Percentiles rank a stretch among this genome's conserved stretches.
phyloP scores from a whole-genome alignment of 371 early-diverging fungal genomes.

The Apophysomyces sp. region DNA sequence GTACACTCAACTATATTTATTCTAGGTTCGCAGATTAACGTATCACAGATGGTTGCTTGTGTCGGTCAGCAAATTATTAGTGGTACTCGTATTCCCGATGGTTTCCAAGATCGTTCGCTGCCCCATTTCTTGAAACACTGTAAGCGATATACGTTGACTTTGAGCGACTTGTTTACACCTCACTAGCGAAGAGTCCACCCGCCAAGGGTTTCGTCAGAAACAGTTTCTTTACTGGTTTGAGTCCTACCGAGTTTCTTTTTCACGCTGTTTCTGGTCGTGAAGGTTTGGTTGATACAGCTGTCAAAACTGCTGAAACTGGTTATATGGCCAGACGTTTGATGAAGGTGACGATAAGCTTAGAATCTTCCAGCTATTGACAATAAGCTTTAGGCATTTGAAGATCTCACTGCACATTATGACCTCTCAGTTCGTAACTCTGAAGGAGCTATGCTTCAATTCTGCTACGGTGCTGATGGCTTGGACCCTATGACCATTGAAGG shows the following conservation, averaged over 20 bases:
- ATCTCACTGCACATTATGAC: constrained; percentile 95
- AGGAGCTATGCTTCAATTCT: constrained; percentile 95
- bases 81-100: constrained; percentile 96
- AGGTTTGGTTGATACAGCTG: constrained; percentile 99
- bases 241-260: constrained; percentile 98
- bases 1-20: neutral
- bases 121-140: constrained; percentile 95
- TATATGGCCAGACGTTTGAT: constrained; percentile 99
- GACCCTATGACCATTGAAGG: constrained; percentile 98
- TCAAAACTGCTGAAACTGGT: constrained; percentile 99
- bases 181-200: constrained; percentile 78
- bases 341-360: constrained; percentile 57
- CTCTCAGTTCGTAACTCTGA: constrained; percentile 93
- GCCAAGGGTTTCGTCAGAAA: constrained; percentile 98
- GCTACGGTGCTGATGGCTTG: constrained; percentile 98
- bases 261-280: constrained; percentile 99
- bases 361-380: neutral
- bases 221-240: constrained; percentile 96
- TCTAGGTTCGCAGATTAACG: constrained; percentile 94
- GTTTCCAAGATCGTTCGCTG: constrained; percentile 95
- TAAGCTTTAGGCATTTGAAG: constrained; percentile 82
- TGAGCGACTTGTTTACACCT: neutral
- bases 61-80: constrained; percentile 99
- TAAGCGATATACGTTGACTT: constrained; percentile 22
- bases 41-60: constrained; percentile 99